Evolutionary conservation across 192 early-diverging fungal genomes (phyloP), one percentile per base, ranked within the genome.

Genomic region (Backusella australiensis): DNA sequence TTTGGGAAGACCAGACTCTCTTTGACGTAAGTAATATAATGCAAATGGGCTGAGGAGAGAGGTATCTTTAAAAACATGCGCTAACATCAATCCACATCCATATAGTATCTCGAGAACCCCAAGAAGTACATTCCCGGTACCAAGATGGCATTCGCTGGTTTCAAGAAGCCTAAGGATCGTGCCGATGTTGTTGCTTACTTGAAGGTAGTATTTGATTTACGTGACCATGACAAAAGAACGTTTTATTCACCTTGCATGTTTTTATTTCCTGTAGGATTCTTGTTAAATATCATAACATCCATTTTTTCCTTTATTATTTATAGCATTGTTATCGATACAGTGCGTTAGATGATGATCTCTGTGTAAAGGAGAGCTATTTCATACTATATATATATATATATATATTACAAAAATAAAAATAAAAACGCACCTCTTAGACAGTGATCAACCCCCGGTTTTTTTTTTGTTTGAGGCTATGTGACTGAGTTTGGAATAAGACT

Each of bases 101-200:
- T n/a, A 23, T 56, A 56, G 21, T 98, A 99, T 90, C 91, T 95
- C 46, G 95, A 97, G 93, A 98, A 99, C 92, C 97, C 97, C 78
- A 99, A 98, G 90, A 99, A 97, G 94, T 95, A 93, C 83, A 94
- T 95, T 75, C 92, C 91, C 34, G 92, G 93, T 67, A 99, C 97
- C 78, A 97, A 96, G 93, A 99, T 99, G 97, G 96, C 96, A 70
- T 99, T 99, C 85, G 94, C 94, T 74, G 94, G 94, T 35, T 92
- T 95, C 86, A 95, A 94, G 87, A 94, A 94, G 83, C 69, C 75
- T 38, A 90, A 93, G 86, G 93, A 95, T 42, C 89, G 92, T 73
- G 89, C 90, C 78, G 96, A 98, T 84, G 88, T 97, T 70, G 94
- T 97, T 82, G 90, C 95, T 67, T 96, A 96, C 89, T 88, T 99